phyloP scores from a whole-genome alignment of 2,329 filamentous ascomycete species.

The Aplosporella prunicola region DNA sequence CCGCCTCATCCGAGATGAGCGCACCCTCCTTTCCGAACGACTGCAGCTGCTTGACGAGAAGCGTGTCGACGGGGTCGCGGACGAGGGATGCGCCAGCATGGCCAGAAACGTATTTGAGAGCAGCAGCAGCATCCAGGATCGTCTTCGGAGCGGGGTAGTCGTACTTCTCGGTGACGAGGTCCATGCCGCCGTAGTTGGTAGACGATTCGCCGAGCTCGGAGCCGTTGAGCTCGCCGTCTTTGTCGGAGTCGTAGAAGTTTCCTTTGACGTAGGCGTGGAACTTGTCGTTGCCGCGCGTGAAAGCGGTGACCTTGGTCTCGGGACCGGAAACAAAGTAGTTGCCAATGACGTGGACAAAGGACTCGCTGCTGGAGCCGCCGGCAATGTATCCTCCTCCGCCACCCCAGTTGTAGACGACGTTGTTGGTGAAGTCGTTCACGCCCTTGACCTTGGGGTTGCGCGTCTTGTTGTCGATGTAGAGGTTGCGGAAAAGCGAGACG shows the following conservation, averaged over 20 bases:
- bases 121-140: constrained; percentile 31
- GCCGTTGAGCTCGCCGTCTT: constrained; percentile 42
- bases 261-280: constrained; percentile 45
- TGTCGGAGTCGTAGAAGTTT: constrained; percentile 45
- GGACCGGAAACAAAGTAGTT: constrained; percentile 51
- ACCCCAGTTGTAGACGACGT: constrained; percentile 49
- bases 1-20: constrained; percentile 39
- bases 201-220: constrained; percentile 33
- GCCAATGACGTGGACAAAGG: constrained; percentile 44
- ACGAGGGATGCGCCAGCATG: constrained; percentile 36
- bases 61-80: constrained; percentile 37
- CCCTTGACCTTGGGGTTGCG: constrained; percentile 50
- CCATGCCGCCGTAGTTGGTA: constrained; percentile 41
- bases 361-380: constrained; percentile 39
- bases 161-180: constrained; percentile 32
- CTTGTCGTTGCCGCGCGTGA: constrained; percentile 46
- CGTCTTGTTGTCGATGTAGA: constrained; percentile 51
- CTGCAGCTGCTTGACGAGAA: constrained; percentile 35
- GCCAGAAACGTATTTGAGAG: constrained; percentile 32
- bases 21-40: constrained; percentile 38
- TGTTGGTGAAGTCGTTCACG: constrained; percentile 44
- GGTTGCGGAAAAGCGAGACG: constrained; percentile 43
- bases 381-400: constrained; percentile 47
- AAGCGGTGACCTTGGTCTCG: constrained; percentile 40
- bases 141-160: constrained; percentile 36